Conservation (phyloP, 108 stramenopile genomes). For the Cyclotella sp. region DNA sequence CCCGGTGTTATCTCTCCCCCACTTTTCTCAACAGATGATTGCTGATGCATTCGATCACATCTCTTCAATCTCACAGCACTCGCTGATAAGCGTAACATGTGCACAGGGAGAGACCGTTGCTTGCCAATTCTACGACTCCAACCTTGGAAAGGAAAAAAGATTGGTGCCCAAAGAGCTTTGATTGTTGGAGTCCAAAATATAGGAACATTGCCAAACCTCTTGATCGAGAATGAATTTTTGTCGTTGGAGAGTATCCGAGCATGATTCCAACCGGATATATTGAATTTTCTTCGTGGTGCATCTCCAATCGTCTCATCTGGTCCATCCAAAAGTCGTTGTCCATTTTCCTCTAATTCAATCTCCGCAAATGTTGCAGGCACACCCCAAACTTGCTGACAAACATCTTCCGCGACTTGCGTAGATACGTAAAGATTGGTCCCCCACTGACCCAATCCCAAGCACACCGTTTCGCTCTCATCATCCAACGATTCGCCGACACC, state of each 20-base stretch:
- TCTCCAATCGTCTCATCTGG: not conserved
- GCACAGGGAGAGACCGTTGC: conserved; percentile 45
- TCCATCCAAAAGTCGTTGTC: conserved; percentile 27
- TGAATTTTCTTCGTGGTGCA: conserved; percentile 23
- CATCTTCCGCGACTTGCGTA: conserved; percentile 57
- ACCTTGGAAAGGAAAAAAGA: conserved; percentile 14
- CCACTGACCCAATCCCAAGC: conserved; percentile 59
- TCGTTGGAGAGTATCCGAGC: conserved; percentile 34
- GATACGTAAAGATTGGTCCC: conserved; percentile 59
- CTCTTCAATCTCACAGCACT: conserved; percentile 49
- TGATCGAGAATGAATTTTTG: not conserved
- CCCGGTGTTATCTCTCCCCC: conserved; percentile 34
- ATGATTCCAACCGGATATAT: conserved; percentile 55
- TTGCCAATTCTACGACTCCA: not conserved
- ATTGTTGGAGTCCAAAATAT: conserved; percentile 69
- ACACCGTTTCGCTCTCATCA: not conserved
- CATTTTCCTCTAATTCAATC: conserved; percentile 49
- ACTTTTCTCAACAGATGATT: conserved; percentile 23
- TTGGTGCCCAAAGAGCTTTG: conserved; percentile 65
- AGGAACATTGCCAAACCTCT: conserved; percentile 52
- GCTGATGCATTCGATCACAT: conserved; percentile 13
- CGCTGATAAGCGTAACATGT: conserved; percentile 58
- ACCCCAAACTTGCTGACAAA: conserved; percentile 56
- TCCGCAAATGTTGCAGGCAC: conserved; percentile 59
- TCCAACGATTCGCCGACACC: conserved; percentile 9